Evolutionary conservation across 1,139 yeast genomes (phyloP), one percentile per base, ranked within the genome.

Genomic region (Wickerhamomyces sp.): DNA sequence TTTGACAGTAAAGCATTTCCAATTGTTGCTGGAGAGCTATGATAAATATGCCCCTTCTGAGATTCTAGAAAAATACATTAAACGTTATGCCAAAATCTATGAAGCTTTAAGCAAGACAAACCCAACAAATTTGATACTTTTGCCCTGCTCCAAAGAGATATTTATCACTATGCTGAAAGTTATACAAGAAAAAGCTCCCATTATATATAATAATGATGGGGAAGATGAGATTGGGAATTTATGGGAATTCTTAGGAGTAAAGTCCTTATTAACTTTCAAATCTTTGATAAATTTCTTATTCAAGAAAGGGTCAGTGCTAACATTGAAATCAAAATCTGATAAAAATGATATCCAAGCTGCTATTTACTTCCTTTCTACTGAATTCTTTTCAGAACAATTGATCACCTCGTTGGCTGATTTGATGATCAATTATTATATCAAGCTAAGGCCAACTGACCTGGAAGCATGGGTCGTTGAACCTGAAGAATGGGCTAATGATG

Each of bases 401-500:
- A 65, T 86, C 14, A 68, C 69, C 32, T 72, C 75, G 26, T 61
- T 90, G 18, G 74, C 88, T 19, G 83, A 83, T 45, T 63, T 84
- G 26, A 65, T 89, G 27, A 79, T 88, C 42, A 71, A 72, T 28
- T 80, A 83, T 77, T 90, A 87, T 57, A 69, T 92, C 48, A 74
- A 81, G 40, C 61, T 90, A 35, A 76, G 81, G 40, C 86, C 90
- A 0, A 63, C 74, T 1, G 97, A 90, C 55, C 63, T 90, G 36
- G 95, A 85, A 50, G 67, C 76, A 35, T 92, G 97, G 97, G 61
- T 69, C 13, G 61, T 74, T 26, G 96, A 88, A 44, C 96, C 97
- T 0, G 97, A 89, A 59, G 96, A 87, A 56, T 92, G 95, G 88
- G 79, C 87, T 26, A 80, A 80, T 47, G 95, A 86, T 55, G 95